These are phyloP conservation scores for Priceomyces castillae DNA, from an alignment of 805 yeast species.

Conservation along the genomic window DNA sequence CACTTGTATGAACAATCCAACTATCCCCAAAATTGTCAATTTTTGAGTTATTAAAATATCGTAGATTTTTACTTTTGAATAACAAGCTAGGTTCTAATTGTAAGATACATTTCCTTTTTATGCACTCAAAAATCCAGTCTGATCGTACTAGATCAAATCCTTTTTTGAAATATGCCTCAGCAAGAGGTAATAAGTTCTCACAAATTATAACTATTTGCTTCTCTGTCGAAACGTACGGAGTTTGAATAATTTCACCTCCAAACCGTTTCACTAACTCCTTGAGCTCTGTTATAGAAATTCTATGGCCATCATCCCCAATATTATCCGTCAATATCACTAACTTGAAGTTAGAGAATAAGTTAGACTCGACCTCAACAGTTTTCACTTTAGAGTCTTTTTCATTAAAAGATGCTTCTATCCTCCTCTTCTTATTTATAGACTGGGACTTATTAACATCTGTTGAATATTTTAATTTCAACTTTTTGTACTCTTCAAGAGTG, in stretches of 20 bases:
- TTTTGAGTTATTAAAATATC: constrained; percentile 19
- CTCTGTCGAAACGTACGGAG: constrained; percentile 6
- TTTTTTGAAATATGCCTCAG: constrained; percentile 20
- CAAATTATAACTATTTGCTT: constrained; percentile 20
- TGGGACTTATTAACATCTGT: constrained; percentile 24
- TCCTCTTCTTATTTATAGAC: constrained; percentile 26
- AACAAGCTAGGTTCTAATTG: constrained; percentile 63
- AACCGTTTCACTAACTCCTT: constrained; percentile 35
- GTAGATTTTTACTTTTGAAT: constrained; percentile 35
- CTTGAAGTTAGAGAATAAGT: constrained; percentile 42
- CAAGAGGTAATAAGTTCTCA: constrained; percentile 26
- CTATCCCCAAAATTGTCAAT: constrained; percentile 68
- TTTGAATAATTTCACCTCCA: constrained; percentile 48
- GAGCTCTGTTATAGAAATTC: constrained; percentile 36
- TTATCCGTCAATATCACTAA: constrained; percentile 59
- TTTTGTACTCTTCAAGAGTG: constrained; percentile 52
- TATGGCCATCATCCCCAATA: constrained; percentile 18
- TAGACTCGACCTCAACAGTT: constrained; percentile 15
- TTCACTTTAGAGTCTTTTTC: constrained; percentile 11
- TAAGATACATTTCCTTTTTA: constrained; percentile 39
- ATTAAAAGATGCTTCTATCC: constrained; percentile 6
- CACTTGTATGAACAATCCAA: constrained; percentile 27
- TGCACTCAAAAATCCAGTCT: constrained; percentile 70
- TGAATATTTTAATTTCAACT: constrained; percentile 30
- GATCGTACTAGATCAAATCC: constrained; percentile 67